Base-by-base conservation (phyloP, 208 protist species). In the Leishmania arabica region DNA sequence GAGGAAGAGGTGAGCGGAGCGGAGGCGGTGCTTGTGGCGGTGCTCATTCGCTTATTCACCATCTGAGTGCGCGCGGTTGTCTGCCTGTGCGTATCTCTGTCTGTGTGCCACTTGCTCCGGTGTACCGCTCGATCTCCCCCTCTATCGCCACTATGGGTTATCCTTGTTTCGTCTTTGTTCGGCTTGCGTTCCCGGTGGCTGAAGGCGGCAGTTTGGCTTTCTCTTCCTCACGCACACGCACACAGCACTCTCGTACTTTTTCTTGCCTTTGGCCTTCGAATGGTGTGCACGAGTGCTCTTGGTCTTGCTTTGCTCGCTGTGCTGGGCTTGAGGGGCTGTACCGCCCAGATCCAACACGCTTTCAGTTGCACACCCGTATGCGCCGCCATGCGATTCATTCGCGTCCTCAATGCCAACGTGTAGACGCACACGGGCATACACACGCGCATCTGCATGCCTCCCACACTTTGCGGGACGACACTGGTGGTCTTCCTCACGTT, bases 11-110 rank as follows among this genome's bases (percentile, higher is more conserved):
- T 27, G 27, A 34, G 8, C 7, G 7, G 58, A 15, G 24, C 27
- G 7, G n/a, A 31, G 24, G 58, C 58, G 9, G n/a, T 34, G 58
- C 7, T 64, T 19, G 54, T 58, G 24, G 58, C 58, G 27, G 3
- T 2, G 58, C 7, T 64, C 8, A 27, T 64, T 64, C 27, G 3
- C n/a, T 27, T 64, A 64, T 64, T 31, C 15, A 64, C 27, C n/a
- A 27, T 13, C 9, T 71, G 75, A 54, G 24, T 69, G 60, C 65
- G 54, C 34, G 56, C 40, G 56, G 62, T 21, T 66, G 74, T 71
- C 31, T 78, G 75, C 53, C 24, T 78, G 75, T 78, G 75, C 24
- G 74, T 66, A 37, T 78, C 51, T 42, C 31, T 62, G 60, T 9
- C 34, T 81, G n/a, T 64, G 58, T 3, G 58, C 58, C 27, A 64